Base-by-base conservation (phyloP, 768 basidiomycete genomes). In the Calvatia gigantea region DNA sequence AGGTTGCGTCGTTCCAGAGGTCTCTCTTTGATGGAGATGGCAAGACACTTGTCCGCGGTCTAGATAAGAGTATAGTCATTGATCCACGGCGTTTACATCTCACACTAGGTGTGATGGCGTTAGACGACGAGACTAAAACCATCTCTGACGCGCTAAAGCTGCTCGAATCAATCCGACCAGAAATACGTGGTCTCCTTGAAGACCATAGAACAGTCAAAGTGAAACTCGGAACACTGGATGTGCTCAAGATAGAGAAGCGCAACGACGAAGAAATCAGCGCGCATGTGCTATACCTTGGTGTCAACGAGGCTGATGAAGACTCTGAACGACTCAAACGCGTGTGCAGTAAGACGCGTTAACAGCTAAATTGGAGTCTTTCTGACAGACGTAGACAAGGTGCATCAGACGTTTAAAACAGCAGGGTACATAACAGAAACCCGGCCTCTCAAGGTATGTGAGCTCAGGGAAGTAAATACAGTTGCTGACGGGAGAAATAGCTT, bases 41-140 rank as follows among this genome's bases (percentile, higher is more conserved):
- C 59, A 57, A 47, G 60, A 68, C 17, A 65, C 61, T 52, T 19
- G 69, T 79, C 2, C 61, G 69, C 6, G 89, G 89, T 0, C 71
- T 91, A 3, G 85, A 91, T 67, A 63, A 62, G 7, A 74, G 79
- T 2, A 81, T 91, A 60, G 67, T 87, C 51, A 76, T 89, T 52
- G 73, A 78, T 39, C 79, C 80, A 0, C 63, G 74, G 8, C 67
- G 87, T n/a, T 68, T 90, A 39, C 89, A 91, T 66, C 68, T 91
- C 54, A 91, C 89, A 0, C 70, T 91, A 2, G 89, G 88, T 1
- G 87, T 89, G 1, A 86, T 91, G 85, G 69, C 79, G 0, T 81
- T 90, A 31, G 66, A 68, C 6, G 60, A 65, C 15, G 62, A 71
- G 0, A 57, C 29, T 12, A 68, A 61, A 32, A 78, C 79, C 0